Evolutionary conservation across 371 early-diverging fungal species (phyloP).

Genomic region (Entomophthora muscae): DNA sequence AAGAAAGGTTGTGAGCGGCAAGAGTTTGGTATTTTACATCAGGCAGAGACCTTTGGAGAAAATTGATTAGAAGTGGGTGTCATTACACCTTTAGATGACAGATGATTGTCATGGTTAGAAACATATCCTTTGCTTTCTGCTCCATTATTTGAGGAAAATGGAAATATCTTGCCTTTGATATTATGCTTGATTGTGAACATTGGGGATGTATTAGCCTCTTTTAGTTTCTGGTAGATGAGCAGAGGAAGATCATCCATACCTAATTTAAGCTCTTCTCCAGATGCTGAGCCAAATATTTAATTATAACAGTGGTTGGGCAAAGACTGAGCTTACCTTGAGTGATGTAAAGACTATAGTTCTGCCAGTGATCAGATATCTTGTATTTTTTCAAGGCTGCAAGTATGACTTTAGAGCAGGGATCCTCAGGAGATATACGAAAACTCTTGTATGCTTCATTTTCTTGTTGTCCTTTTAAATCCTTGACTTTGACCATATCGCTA

Average conservation of each 20-base stretch:
- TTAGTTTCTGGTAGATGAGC: slow-evolving; percentile 53
- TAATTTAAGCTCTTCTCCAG: neutral
- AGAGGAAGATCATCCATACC: slow-evolving; percentile 66
- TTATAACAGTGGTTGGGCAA: slow-evolving; percentile 2
- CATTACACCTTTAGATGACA: neutral
- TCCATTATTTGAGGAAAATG: neutral
- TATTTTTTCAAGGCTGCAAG: slow-evolving; percentile 77
- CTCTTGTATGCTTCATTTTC: slow-evolving; percentile 69
- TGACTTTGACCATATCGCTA: slow-evolving; percentile 56
- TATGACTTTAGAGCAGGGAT: slow-evolving; percentile 70
- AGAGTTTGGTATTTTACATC: no score
- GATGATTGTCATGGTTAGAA: neutral
- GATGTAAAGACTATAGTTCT: slow-evolving; percentile 67
- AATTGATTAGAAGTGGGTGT: neutral
- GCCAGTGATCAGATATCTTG: slow-evolving; percentile 76
- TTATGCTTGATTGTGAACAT: slow-evolving; percentile 62
- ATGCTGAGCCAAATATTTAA: slow-evolving; percentile 8
- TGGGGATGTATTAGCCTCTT: slow-evolving; percentile 52
- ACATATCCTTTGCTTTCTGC: neutral
- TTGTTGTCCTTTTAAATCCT: slow-evolving; percentile 36
- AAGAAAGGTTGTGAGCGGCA: no score
- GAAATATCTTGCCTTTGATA: slow-evolving; percentile 29
- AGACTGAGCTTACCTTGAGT: slow-evolving; percentile 31
- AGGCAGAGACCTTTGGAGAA: neutral
- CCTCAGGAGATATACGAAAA: slow-evolving; percentile 61